Conservation (phyloP, 2,329 filamentous ascomycete species). For the Trichoderma polysporum region DNA sequence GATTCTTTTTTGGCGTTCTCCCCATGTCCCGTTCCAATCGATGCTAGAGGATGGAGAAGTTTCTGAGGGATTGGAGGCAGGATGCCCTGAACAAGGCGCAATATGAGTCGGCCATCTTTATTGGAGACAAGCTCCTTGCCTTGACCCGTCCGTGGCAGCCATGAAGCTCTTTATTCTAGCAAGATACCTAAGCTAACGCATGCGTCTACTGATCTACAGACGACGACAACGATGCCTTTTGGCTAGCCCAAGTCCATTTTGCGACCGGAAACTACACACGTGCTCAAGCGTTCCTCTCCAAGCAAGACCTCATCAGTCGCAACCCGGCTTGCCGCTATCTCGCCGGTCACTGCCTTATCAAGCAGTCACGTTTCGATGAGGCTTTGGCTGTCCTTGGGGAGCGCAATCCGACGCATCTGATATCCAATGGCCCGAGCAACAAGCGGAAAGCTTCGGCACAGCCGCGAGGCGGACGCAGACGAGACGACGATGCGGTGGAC, state of each 20-base stretch:
- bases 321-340: constrained; percentile 90
- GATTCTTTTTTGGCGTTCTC: not conserved
- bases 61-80: constrained; percentile 90
- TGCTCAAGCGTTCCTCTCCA: constrained; percentile 80
- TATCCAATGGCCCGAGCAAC: constrained; percentile 53
- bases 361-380: constrained; percentile 86
- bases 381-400: constrained; percentile 85
- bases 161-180: not conserved
- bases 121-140: constrained; percentile 94
- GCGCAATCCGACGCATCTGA: constrained; percentile 87
- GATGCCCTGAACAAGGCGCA: constrained; percentile 95
- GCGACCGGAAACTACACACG: constrained; percentile 92
- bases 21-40: not conserved
- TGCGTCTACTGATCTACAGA: constrained; percentile 51
- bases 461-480: constrained; percentile 35
- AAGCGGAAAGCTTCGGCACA: constrained; percentile 38
- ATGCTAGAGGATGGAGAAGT: constrained; percentile 73
- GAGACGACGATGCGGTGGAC: constrained; percentile 45
- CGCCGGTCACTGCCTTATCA: constrained; percentile 90
- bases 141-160: constrained; percentile 72
- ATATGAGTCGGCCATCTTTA: constrained; percentile 94
- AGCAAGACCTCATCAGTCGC: constrained; percentile 76
- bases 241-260: constrained; percentile 98
- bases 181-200: constrained; percentile 14
- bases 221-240: constrained; percentile 91